These are phyloP conservation scores for Geosiphon pyriformis DNA, from an alignment of 192 early-diverging fungal genomes.

Conservation along the genomic window DNA sequence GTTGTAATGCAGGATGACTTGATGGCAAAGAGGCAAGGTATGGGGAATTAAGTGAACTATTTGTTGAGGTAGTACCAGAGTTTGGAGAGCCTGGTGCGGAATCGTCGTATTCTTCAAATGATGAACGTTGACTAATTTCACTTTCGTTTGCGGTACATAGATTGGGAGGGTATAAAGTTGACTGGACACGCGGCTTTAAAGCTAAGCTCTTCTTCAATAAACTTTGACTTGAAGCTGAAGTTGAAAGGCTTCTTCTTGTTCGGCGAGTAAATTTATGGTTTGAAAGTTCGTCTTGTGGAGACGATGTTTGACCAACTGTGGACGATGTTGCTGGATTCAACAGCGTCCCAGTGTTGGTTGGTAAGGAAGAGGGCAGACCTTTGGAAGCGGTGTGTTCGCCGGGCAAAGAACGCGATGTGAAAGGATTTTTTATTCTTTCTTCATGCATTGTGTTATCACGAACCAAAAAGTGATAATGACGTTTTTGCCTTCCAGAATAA, in stretches of 20 bases:
- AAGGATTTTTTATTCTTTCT: slow-evolving; percentile 8
- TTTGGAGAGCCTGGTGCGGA: slow-evolving; percentile 13
- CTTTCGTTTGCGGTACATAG: slow-evolving; percentile 8
- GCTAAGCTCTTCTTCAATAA: slow-evolving; percentile 22
- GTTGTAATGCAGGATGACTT: not conserved
- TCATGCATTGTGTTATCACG: too few species aligned
- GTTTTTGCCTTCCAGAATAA: too few species aligned
- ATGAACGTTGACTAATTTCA: slow-evolving; percentile 12
- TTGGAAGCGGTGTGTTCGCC: slow-evolving; percentile 18
- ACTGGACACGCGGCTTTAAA: slow-evolving; percentile 13
- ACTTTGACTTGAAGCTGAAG: slow-evolving; percentile 22
- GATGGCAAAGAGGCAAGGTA: not conserved
- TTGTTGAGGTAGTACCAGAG: slow-evolving; percentile 14
- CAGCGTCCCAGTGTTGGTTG: not conserved
- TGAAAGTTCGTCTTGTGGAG: not conserved
- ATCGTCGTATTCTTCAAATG: slow-evolving; percentile 23
- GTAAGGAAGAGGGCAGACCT: slow-evolving; percentile 10
- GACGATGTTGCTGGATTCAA: not conserved
- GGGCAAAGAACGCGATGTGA: slow-evolving; percentile 19
- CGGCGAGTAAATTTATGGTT: slow-evolving; percentile 14
- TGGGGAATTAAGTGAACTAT: slow-evolving; percentile 17
- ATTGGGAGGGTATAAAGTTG: slow-evolving; percentile 3
- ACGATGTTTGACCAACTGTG: not conserved
- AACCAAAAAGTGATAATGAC: too few species aligned
- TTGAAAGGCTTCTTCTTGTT: slow-evolving; percentile 23